Evolutionary conservation across 805 yeast species (phyloP).

Genomic region (Saccharomycopsis babjevae): DNA sequence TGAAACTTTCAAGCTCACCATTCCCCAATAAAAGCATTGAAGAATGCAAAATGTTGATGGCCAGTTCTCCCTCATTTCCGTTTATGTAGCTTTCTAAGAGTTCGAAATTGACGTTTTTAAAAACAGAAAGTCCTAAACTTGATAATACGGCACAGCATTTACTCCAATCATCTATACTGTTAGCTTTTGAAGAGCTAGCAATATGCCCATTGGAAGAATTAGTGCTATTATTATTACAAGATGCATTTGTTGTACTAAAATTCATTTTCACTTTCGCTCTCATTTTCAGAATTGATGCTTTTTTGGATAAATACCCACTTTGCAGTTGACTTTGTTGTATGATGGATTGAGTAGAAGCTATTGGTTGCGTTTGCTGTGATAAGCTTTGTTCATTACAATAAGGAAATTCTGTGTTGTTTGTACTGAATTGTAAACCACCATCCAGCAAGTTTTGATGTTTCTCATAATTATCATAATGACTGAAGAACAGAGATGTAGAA

Average conservation of each 20-base stretch:
- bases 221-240: neutral
- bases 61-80: neutral
- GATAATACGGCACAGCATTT: slow-evolving; percentile 39
- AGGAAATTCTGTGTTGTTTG: neutral
- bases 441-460: neutral
- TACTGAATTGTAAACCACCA: neutral
- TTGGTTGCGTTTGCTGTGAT: neutral
- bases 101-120: slow-evolving; percentile 29
- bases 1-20: slow-evolving; percentile 14
- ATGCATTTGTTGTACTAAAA: slow-evolving; percentile 9
- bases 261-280: slow-evolving; percentile 20
- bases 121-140: slow-evolving; percentile 38
- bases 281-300: slow-evolving; percentile 16
- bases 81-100: neutral
- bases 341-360: neutral
- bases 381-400: neutral
- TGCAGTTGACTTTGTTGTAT: slow-evolving; percentile 9
- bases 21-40: slow-evolving; percentile 10
- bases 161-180: slow-evolving; percentile 29
- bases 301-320: slow-evolving; percentile 9
- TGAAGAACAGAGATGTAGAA: neutral
- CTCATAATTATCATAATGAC: neutral
- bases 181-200: slow-evolving; percentile 1
- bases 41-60: slow-evolving; percentile 11
- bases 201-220: neutral